phyloP scores from a whole-genome alignment of 306 rosid species.

The Erythrophleum fordii region DNA sequence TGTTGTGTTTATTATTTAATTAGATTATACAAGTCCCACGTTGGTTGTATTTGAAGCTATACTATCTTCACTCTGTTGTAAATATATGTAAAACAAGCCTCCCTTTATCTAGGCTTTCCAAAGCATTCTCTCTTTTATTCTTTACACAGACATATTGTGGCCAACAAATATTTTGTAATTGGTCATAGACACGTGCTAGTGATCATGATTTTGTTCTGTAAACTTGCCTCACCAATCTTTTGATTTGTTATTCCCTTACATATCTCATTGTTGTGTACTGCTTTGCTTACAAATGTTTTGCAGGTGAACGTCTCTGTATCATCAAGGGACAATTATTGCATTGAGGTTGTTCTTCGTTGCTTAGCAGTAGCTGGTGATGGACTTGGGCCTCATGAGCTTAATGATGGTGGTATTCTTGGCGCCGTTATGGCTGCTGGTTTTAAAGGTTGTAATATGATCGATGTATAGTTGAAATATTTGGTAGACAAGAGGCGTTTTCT shows the following conservation, averaged over 20 bases:
- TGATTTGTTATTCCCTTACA: slow-evolving; percentile 18
- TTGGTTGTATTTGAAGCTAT: not conserved
- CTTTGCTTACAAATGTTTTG: slow-evolving; percentile 33
- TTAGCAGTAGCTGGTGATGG: slow-evolving; percentile 86
- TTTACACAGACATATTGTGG: not conserved
- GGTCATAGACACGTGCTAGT: not conserved
- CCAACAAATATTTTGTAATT: slow-evolving; percentile 17
- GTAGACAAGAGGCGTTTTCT: slow-evolving; percentile 1
- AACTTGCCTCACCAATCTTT: slow-evolving; percentile 27
- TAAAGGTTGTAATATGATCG: slow-evolving; percentile 61
- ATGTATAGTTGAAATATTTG: slow-evolving; percentile 18
- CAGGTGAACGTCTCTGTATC: slow-evolving; percentile 83
- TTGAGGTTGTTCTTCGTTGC: slow-evolving; percentile 90
- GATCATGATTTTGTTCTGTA: slow-evolving; percentile 9
- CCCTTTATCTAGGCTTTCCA: not conserved
- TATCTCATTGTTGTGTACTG: slow-evolving; percentile 18
- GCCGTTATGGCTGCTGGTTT: slow-evolving; percentile 87
- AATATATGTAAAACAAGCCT: not conserved
- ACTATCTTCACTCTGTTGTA: not conserved
- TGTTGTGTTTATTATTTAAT: not conserved
- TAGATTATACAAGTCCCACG: not conserved
- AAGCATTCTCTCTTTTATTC: not conserved
- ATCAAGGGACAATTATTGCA: slow-evolving; percentile 71
- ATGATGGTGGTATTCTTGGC: slow-evolving; percentile 88
- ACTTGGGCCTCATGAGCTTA: slow-evolving; percentile 60